phyloP scores from a whole-genome alignment of 1,284 basidiomycete genomes.

The Salmacisia buchloeana region DNA sequence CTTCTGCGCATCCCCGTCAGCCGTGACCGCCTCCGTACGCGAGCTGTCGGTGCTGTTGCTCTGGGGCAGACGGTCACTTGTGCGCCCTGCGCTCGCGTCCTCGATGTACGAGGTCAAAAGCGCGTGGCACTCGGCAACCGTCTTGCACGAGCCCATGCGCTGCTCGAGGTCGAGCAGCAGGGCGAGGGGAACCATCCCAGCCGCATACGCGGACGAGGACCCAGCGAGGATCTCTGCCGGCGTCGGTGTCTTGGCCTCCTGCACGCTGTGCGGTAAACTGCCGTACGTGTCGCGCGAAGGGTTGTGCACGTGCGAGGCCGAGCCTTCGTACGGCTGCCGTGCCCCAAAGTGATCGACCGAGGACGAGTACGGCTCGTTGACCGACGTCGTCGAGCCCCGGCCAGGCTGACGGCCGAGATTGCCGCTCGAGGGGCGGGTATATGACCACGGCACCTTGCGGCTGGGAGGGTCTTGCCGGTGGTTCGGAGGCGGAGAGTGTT shows the following conservation, averaged over 20 bases:
- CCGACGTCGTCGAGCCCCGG: conserved; percentile 18
- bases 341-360: background rate
- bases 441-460: conserved; percentile 39
- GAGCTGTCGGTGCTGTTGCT: conserved; percentile 4
- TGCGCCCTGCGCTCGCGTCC: conserved; percentile 7
- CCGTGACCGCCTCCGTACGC: background rate
- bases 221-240: background rate
- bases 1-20: background rate
- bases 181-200: conserved; percentile 7
- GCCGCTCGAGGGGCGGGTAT: conserved; percentile 27
- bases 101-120: conserved; percentile 28
- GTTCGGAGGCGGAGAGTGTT: conserved; percentile 1
- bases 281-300: conserved; percentile 14
- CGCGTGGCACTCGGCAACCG: conserved; percentile 34
- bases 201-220: conserved; percentile 8
- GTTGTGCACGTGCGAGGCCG: conserved; percentile 11
- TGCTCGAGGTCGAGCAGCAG: conserved; percentile 29
- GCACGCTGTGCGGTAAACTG: background rate
- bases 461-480: conserved; percentile 25
- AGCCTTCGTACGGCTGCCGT: conserved; percentile 14
- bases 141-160: conserved; percentile 28
- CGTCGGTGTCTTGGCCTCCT: conserved; percentile 8
- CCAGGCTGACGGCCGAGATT: conserved; percentile 13
- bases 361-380: conserved; percentile 16
- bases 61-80: conserved; percentile 6